These are phyloP conservation scores for Gypsophila paniculata DNA, from an alignment of 179 eudicot species.

Conservation along the genomic window DNA sequence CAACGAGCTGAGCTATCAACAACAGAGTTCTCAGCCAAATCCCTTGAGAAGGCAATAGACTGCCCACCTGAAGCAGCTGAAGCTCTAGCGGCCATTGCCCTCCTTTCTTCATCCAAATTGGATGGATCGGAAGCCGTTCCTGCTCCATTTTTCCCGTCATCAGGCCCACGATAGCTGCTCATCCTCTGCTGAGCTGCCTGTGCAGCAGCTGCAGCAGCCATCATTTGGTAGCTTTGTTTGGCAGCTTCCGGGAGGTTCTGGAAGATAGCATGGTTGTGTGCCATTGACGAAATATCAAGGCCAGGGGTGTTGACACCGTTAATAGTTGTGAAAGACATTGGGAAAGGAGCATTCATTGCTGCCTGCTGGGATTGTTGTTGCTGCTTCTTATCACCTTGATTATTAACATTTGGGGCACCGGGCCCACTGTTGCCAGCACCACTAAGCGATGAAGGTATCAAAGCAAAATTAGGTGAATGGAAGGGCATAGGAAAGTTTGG, in stretches of 20 bases:
- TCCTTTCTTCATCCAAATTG: slow-evolving; percentile 62
- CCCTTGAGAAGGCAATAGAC: slow-evolving; percentile 87
- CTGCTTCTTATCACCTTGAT: slow-evolving; percentile 65
- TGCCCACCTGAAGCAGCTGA: slow-evolving; percentile 44
- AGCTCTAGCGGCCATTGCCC: slow-evolving; percentile 37
- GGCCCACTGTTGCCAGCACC: slow-evolving; percentile 27
- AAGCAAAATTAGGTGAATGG: slow-evolving; percentile 65
- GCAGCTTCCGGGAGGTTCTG: slow-evolving; percentile 66
- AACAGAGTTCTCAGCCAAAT: slow-evolving; percentile 48
- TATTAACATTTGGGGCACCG: slow-evolving; percentile 31
- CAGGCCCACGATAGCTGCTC: slow-evolving; percentile 42
- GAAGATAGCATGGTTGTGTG: slow-evolving; percentile 54
- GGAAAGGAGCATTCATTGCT: slow-evolving; percentile 41
- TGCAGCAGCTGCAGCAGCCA: slow-evolving; percentile 54
- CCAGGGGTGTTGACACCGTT: slow-evolving; percentile 50
- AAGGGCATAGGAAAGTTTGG: slow-evolving; percentile 72
- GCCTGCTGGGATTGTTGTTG: slow-evolving; percentile 57
- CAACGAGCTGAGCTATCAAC: slow-evolving; percentile 64
- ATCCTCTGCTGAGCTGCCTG: slow-evolving; percentile 60
- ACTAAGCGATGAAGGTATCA: slow-evolving; percentile 50
- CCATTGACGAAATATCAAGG: slow-evolving; percentile 60
- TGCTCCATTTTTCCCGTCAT: slow-evolving; percentile 49
- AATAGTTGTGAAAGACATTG: slow-evolving; percentile 68
- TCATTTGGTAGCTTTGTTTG: slow-evolving; percentile 51
- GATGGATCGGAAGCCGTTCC: slow-evolving; percentile 33